These are phyloP conservation scores for Didymella exigua DNA, from an alignment of 2,329 filamentous ascomycete genomes.

Conservation along the genomic window DNA sequence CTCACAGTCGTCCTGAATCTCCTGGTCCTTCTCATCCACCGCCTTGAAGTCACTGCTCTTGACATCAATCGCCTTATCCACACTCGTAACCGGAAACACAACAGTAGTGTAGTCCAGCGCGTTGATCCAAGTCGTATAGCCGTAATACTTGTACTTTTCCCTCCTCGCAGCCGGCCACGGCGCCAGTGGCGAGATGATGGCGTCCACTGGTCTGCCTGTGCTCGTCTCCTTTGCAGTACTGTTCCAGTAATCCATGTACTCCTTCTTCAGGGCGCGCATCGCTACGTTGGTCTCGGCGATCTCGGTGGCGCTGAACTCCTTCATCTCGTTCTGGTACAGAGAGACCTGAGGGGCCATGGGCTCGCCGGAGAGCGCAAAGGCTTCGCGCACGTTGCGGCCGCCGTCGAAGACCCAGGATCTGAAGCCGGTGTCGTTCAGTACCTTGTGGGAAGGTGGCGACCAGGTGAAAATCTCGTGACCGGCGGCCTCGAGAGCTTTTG, in stretches of 20 bases:
- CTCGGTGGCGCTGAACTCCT: slow-evolving; percentile 34
- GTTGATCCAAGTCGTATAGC: slow-evolving; percentile 41
- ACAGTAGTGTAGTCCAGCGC: slow-evolving; percentile 43
- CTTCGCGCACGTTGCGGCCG: slow-evolving; percentile 36
- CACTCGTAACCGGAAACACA: slow-evolving; percentile 42
- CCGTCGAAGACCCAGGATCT: slow-evolving; percentile 43
- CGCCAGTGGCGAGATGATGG: slow-evolving; percentile 45
- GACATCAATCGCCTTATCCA: slow-evolving; percentile 37
- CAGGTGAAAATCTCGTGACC: slow-evolving; percentile 42
- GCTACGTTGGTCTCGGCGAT: slow-evolving; percentile 43
- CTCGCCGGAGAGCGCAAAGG: slow-evolving; percentile 44
- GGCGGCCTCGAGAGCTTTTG: slow-evolving; percentile 26
- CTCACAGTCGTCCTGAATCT: slow-evolving; percentile 38
- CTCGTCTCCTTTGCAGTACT: slow-evolving; percentile 30
- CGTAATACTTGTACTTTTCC: slow-evolving; percentile 42
- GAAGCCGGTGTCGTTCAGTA: slow-evolving; percentile 26
- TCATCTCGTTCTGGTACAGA: slow-evolving; percentile 20
- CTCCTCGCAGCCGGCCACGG: slow-evolving; percentile 45
- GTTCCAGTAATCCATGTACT: slow-evolving; percentile 49
- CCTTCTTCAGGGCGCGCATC: slow-evolving; percentile 38
- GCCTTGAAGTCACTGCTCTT: slow-evolving; percentile 32
- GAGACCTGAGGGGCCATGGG: slow-evolving; percentile 36
- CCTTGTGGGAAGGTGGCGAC: slow-evolving; percentile 33
- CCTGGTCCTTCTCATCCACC: slow-evolving; percentile 35
- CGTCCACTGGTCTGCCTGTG: slow-evolving; percentile 46